Base-by-base conservation (phyloP, 768 basidiomycete genomes). In the Hysterangium stoloniferum region DNA sequence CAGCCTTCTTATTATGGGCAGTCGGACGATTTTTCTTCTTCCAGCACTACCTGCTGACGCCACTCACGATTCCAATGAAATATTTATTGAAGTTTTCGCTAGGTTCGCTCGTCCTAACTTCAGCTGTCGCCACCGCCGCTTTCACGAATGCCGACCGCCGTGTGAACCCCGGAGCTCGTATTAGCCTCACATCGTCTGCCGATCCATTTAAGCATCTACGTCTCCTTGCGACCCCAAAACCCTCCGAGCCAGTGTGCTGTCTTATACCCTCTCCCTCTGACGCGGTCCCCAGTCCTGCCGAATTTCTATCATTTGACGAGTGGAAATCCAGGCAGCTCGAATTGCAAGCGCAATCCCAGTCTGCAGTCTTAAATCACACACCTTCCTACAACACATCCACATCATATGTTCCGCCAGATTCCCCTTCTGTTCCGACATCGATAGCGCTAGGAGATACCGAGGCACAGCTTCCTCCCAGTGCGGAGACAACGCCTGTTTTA, bases 231-330 rank as follows among this genome's bases (percentile, higher is more conserved):
- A 51, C 49, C n/a, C 72, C 71, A 5, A 78, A 71, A 55, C 68
- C 65, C 17, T 71, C 79, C 7, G 76, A 79, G 40, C 75, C 63
- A 7, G 58, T 86, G 45, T 90, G 86, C 67, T 84, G 83, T 59
- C 68, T 90, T 48, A 80, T 75, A 40, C 77, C 82, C 4, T 34
- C 29, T 15, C 32, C 49, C 19, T 43, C 49, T 17, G 49, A 51
- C 9, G 31, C 37, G 24, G 58, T 75, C 35, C 63, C 64, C 1
- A 67, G 69, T 6, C 66, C 73, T 4, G 81, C 81, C 45, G 80
- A 82, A 56, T 66, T 91, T 19, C 75, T 89, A 19, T 86, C 86
- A 0, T 93, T 93, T 59, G 85, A 91, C 59, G 89, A 91, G 57
- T 93, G 89, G 89, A 89, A 89, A 60, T 78, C 78, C 28, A 86